Conservation (phyloP, 2,329 filamentous ascomycete genomes). For the Paraphoma sp. region DNA sequence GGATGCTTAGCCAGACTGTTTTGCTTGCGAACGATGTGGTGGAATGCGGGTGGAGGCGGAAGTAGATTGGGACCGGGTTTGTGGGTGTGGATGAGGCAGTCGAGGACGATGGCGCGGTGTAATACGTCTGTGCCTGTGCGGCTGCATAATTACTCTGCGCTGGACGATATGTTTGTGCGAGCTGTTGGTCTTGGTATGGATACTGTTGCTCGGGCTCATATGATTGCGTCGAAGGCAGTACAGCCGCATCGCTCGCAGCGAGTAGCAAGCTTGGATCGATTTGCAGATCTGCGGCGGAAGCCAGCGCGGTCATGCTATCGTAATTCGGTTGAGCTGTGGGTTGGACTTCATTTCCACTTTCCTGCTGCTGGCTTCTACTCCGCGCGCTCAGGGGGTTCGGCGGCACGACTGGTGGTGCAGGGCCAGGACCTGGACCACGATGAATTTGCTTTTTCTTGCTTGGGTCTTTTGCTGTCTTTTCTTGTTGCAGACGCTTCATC, state of each 20-base stretch:
- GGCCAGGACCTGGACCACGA: slow-evolving; percentile 52
- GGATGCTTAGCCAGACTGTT: slow-evolving; percentile 69
- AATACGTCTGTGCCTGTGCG: slow-evolving; percentile 14
- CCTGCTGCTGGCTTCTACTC: slow-evolving; percentile 40
- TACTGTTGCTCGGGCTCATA: slow-evolving; percentile 17
- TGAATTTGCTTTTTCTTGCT: slow-evolving; percentile 51
- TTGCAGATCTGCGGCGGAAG: slow-evolving; percentile 61
- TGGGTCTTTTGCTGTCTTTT: slow-evolving; percentile 64
- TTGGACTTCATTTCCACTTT: slow-evolving; percentile 5
- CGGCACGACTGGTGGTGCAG: slow-evolving; percentile 40
- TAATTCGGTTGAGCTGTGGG: slow-evolving; percentile 18
- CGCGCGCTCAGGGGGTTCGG: slow-evolving; percentile 18
- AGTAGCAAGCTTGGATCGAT: slow-evolving; percentile 69
- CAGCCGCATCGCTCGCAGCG: slow-evolving; percentile 59
- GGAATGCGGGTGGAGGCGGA: slow-evolving; percentile 73
- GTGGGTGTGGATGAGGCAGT: slow-evolving; percentile 48
- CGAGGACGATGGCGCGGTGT: slow-evolving; percentile 4
- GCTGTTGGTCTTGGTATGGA: slow-evolving; percentile 36
- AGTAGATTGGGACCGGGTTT: slow-evolving; percentile 61
- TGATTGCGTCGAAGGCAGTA: slow-evolving; percentile 35
- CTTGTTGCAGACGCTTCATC: slow-evolving; percentile 76
- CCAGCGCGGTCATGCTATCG: slow-evolving; percentile 8
- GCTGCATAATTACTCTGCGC: slow-evolving; percentile 13
- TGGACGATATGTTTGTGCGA: slow-evolving; percentile 36
- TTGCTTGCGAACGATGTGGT: slow-evolving; percentile 57